Evolutionary conservation across 2,329 filamentous ascomycete species (phyloP).

Genomic region (Hirsutella minnesotensis): DNA sequence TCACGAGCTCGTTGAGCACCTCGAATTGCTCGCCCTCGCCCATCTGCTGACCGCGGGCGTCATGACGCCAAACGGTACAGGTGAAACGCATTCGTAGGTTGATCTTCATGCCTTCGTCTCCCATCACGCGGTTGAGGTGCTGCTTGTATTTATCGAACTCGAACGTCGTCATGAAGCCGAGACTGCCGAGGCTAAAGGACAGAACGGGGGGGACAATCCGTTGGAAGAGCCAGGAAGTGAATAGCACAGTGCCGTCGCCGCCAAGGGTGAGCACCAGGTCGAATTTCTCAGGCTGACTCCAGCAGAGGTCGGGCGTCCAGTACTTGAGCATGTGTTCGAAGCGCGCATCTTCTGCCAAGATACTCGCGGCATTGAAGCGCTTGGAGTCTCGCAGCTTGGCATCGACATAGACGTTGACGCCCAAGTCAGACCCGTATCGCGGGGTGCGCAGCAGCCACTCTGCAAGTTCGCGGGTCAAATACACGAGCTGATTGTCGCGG

Average conservation of each 20-base stretch:
- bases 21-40: constrained; percentile 94
- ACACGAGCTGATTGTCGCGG: constrained; percentile 84
- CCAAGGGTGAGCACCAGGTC: constrained; percentile 85
- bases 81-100: constrained; percentile 98
- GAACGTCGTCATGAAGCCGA: constrained; percentile 83
- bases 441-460: constrained; percentile 83
- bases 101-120: constrained; percentile 88
- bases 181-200: constrained; percentile 71
- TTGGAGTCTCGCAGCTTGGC: constrained; percentile 81
- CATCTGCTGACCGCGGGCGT: constrained; percentile 45
- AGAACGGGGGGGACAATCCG: constrained; percentile 75
- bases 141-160: constrained; percentile 80
- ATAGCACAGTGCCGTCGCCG: constrained; percentile 77
- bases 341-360: constrained; percentile 62
- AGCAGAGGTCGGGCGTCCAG: constrained; percentile 94
- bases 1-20: constrained; percentile 95
- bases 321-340: constrained; percentile 81
- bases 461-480: constrained; percentile 75
- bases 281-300: constrained; percentile 86
- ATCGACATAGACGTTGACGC: constrained; percentile 97
- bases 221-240: constrained; percentile 88
- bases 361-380: constrained; percentile 66
- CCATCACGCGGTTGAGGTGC: constrained; percentile 83
- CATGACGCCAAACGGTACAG: constrained; percentile 83
- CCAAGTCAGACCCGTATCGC: constrained; percentile 78